These are phyloP conservation scores for Stachybotrys elegans DNA, from an alignment of 2,329 filamentous ascomycete species.

Conservation along the genomic window DNA sequence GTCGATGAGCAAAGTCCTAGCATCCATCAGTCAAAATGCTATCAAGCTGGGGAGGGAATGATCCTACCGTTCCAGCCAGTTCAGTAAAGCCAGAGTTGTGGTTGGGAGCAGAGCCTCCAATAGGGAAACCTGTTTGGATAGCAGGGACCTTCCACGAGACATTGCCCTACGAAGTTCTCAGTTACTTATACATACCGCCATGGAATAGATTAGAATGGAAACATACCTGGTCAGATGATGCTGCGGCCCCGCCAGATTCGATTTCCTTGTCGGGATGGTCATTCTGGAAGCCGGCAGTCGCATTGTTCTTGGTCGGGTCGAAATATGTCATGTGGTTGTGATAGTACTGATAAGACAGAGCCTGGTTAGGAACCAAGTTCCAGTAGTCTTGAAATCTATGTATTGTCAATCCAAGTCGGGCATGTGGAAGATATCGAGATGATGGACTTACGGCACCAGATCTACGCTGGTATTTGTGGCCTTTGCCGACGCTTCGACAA, in stretches of 20 bases:
- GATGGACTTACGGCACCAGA: background rate
- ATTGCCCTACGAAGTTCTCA: background rate
- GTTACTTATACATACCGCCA: background rate
- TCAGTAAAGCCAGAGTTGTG: conserved; percentile 1
- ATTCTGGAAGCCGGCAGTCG: background rate
- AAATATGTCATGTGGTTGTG: background rate
- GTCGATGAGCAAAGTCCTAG: background rate
- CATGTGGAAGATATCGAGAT: too few species aligned
- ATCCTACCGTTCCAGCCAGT: background rate
- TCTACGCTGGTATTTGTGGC: background rate
- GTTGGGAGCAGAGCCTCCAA: background rate
- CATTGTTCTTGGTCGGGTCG: background rate
- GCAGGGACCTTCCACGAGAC: background rate
- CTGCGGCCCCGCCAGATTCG: background rate
- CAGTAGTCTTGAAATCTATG: conserved; percentile 1
- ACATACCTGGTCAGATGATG: conserved; percentile 1
- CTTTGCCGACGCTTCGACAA: background rate
- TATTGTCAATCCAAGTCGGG: too few species aligned
- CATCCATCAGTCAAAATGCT: background rate
- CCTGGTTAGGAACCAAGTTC: background rate
- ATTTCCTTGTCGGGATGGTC: background rate
- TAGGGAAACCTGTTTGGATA: background rate
- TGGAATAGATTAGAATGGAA: background rate
- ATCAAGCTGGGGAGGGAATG: background rate
- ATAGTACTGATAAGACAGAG: background rate